Percentiles rank a stretch among this genome's conserved stretches.
Conservation (phyloP, 441 rosid species). For the Gossypium davidsonii region DNA sequence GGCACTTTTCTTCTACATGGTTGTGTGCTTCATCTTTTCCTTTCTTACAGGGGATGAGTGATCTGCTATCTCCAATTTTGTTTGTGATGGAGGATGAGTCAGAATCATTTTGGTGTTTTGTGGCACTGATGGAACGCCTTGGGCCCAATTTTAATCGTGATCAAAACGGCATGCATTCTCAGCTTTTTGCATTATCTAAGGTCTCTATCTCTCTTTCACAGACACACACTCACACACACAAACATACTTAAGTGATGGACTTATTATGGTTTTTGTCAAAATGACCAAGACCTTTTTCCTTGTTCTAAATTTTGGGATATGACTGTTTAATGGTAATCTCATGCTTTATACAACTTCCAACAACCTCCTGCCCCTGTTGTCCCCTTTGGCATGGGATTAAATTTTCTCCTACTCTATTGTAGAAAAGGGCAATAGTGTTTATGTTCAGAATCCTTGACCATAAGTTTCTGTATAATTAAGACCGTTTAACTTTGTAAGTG, state of each 20-base stretch:
- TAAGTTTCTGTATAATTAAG: background rate
- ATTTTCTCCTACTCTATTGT: background rate
- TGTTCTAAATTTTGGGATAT: background rate
- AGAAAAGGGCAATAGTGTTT: background rate
- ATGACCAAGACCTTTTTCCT: background rate
- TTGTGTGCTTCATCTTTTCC: background rate
- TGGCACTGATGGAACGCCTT: conserved; percentile 86
- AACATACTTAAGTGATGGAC: background rate
- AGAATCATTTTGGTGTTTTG: conserved; percentile 97
- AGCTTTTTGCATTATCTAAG: conserved; percentile 94
- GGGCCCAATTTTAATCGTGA: conserved; percentile 99
- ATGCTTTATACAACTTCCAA: background rate
- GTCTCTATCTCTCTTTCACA: conserved; percentile 26
- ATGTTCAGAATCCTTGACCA: background rate
- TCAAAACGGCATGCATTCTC: conserved; percentile 97
- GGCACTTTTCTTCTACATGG: background rate
- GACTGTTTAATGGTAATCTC: background rate
- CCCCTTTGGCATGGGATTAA: background rate
- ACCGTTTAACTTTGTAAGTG: background rate
- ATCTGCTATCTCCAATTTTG: conserved; percentile 84
- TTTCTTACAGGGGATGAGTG: conserved; percentile 88
- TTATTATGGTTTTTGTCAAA: background rate
- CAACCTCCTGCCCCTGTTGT: background rate
- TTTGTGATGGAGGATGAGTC: conserved; percentile 89
- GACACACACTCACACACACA: background rate